phyloP scores from a whole-genome alignment of 805 yeast genomes.

The Sugiyamaella marilandica region DNA sequence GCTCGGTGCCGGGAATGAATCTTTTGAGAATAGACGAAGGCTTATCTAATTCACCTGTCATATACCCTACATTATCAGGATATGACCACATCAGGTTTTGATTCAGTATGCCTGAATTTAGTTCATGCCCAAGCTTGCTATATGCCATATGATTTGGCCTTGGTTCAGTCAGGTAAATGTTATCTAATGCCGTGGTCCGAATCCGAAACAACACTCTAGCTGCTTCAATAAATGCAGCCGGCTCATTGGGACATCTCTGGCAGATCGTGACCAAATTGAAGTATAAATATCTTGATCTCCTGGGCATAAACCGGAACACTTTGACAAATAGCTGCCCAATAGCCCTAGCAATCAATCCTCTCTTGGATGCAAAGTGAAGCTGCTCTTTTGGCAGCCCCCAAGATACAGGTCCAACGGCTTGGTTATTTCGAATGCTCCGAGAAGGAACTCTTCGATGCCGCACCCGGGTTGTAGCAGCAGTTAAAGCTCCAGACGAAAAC shows the following conservation, averaged over 20 bases:
- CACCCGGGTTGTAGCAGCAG: background rate
- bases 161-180: slow-evolving; percentile 48
- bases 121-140: slow-evolving; percentile 20
- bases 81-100: slow-evolving; percentile 45
- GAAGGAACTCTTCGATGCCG: background rate
- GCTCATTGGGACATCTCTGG: slow-evolving; percentile 17
- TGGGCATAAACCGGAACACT: slow-evolving; percentile 37
- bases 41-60: slow-evolving; percentile 38
- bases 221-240: slow-evolving; percentile 37
- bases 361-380: background rate
- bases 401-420: background rate
- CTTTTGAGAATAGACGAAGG: slow-evolving; percentile 31
- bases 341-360: slow-evolving; percentile 23
- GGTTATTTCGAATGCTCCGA: background rate
- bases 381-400: slow-evolving; percentile 1
- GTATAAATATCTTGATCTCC: slow-evolving; percentile 34
- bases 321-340: slow-evolving; percentile 31
- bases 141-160: slow-evolving; percentile 46
- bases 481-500: background rate
- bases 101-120: slow-evolving; percentile 19
- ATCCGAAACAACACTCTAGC: slow-evolving; percentile 52
- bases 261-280: slow-evolving; percentile 30
- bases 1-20: slow-evolving; percentile 18
- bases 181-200: slow-evolving; percentile 43
- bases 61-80: slow-evolving; percentile 52